A percentile compares a stretch with the other conserved stretches of the same genome.
These are phyloP conservation scores for Leptoxyphium fumago DNA, from an alignment of 2,329 filamentous ascomycete species.

Conservation along the genomic window DNA sequence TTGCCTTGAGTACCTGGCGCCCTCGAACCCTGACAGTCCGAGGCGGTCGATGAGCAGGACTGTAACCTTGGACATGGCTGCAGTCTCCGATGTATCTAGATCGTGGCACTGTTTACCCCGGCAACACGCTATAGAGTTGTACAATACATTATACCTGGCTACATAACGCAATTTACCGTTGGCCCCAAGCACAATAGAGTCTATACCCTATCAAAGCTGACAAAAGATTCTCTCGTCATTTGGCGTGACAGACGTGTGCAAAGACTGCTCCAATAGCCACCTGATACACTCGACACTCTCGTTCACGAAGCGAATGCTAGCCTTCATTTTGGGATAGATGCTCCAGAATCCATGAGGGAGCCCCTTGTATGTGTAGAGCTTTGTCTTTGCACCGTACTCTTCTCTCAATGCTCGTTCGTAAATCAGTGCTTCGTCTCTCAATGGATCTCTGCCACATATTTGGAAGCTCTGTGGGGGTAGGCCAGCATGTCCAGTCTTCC, in stretches of 20 bases:
- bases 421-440: conserved; percentile 35
- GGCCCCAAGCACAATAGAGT: too few species aligned
- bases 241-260: background rate
- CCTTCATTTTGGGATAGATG: conserved; percentile 12
- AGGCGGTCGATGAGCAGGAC: too few species aligned
- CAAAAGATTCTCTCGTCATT: too few species aligned
- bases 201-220: too few species aligned
- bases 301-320: conserved; percentile 14
- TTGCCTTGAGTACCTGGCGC: too few species aligned
- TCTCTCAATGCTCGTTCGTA: conserved; percentile 29
- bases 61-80: too few species aligned
- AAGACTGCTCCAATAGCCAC: conserved; percentile 17
- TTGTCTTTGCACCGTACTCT: conserved; percentile 26
- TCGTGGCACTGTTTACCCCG: too few species aligned
- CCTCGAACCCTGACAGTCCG: too few species aligned
- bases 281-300: conserved; percentile 15
- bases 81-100: too few species aligned
- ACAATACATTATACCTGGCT: too few species aligned
- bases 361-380: conserved; percentile 27
- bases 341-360: conserved; percentile 30
- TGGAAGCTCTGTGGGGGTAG: conserved; percentile 33
- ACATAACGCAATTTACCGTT: too few species aligned
- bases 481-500: conserved; percentile 20
- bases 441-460: conserved; percentile 33
- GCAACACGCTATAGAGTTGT: too few species aligned